These are phyloP conservation scores for Saccharomycopsis fodiens DNA, from an alignment of 805 yeast genomes.

Conservation along the genomic window DNA sequence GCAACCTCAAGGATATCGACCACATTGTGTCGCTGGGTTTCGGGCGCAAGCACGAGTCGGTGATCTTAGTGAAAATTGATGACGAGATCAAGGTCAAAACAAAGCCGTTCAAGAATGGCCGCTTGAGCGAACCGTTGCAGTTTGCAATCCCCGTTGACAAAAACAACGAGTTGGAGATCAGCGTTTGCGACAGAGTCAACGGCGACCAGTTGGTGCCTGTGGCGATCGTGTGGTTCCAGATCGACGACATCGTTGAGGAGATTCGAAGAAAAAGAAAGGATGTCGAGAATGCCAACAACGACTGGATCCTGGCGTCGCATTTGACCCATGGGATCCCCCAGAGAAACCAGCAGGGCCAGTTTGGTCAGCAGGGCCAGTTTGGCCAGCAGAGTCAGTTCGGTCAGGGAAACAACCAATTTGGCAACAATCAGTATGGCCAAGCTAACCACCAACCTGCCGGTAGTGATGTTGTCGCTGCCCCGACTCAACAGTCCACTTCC, in stretches of 20 bases:
- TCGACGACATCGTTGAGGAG: conserved; percentile 91
- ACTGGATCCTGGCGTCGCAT: conserved; percentile 83
- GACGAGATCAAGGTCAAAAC: conserved; percentile 79
- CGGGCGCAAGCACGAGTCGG: conserved; percentile 72
- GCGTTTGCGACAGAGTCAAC: conserved; percentile 70
- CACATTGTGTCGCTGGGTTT: conserved; percentile 66
- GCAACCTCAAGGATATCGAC: conserved; percentile 81
- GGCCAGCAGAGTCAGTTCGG: neutral
- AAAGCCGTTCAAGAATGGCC: conserved; percentile 64
- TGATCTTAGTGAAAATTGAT: conserved; percentile 74
- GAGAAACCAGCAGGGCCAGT: conserved; percentile 23
- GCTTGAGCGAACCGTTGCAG: conserved; percentile 62
- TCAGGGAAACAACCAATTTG: conserved; percentile 7
- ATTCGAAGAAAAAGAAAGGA: conserved; percentile 83
- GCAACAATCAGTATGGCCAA: neutral
- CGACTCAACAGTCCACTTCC: too few relatives aligned
- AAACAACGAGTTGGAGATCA: conserved; percentile 86
- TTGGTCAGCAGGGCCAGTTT: conserved; percentile 12
- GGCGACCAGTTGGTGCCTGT: conserved; percentile 72
- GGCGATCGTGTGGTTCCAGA: conserved; percentile 83
- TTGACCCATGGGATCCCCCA: conserved; percentile 24
- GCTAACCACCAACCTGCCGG: conserved; percentile 12
- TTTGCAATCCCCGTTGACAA: conserved; percentile 76
- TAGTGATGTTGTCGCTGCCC: too few relatives aligned
- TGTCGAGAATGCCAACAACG: conserved; percentile 59